phyloP scores from a whole-genome alignment of 805 yeast genomes.

The Nakazawaea ishiwadae region DNA sequence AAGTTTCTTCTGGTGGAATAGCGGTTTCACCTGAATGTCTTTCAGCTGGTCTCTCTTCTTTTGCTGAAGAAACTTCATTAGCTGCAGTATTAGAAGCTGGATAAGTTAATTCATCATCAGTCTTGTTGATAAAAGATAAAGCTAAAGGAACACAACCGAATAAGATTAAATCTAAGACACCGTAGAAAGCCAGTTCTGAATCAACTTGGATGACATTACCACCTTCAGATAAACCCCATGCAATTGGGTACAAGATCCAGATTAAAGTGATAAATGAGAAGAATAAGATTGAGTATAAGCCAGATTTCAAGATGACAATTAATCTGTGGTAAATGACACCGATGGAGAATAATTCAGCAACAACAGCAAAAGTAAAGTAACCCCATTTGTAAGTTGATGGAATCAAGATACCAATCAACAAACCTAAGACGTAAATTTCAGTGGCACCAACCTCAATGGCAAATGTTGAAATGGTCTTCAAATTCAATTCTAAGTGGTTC shows the following conservation, averaged over 20 bases:
- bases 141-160: conserved; percentile 24
- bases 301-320: conserved; percentile 3
- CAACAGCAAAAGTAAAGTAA: conserved; percentile 51
- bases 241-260: conserved; percentile 46
- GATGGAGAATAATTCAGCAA: conserved; percentile 36
- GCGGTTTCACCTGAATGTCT: conserved; percentile 14
- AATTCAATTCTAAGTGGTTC: conserved; percentile 25
- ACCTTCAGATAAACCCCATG: conserved; percentile 58
- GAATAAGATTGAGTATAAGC: conserved; percentile 8
- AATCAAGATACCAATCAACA: conserved; percentile 54
- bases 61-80: background rate
- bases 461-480: conserved; percentile 32
- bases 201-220: conserved; percentile 58
- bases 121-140: conserved; percentile 15
- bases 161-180: conserved; percentile 47
- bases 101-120: conserved; percentile 12
- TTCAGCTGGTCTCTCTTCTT: background rate
- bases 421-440: conserved; percentile 46
- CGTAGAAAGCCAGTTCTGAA: conserved; percentile 55
- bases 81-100: conserved; percentile 4
- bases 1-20: conserved; percentile 8
- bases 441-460: conserved; percentile 38
- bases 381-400: conserved; percentile 63
- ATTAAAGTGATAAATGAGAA: conserved; percentile 26
- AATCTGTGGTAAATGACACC: conserved; percentile 14